Base-by-base conservation (phyloP, 2,329 filamentous ascomycete species). In the Cercospora citrullina region DNA sequence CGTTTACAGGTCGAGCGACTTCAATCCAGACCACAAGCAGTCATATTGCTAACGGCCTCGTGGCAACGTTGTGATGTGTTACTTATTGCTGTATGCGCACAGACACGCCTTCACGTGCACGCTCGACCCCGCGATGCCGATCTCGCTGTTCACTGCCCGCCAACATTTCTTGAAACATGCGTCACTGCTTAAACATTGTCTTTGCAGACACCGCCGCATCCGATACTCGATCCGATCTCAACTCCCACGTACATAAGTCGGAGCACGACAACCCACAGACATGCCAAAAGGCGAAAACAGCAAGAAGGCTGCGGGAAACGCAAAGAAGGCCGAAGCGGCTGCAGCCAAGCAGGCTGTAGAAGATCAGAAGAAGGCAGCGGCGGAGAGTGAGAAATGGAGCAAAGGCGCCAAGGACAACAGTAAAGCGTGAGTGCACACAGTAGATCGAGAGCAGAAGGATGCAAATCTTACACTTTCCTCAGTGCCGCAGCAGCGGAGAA, bases 221-320 rank as follows among this genome's bases (percentile, higher is more conserved):
- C 23, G 23, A 30, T 10, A 26, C 53, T 33, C 30, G 26, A 21
- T n/a, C 53, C 30, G 53, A 58, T 28, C 21, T 4, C 26, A 30
- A 8, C 23, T 8, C 26, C 18, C 53, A 58, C n/a, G 8, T 9
- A 58, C 53, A 28, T 59, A 30, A 33, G 26, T n/a, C 48, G 28
- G 58, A 8, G 26, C 21, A 23, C 18, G 9, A 18, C 18, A 51
- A 23, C 21, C 12, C 16, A 18, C 28, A 30, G 63, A 28, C 33
- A 73, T 73, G 72, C 60, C 72, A 1, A 73, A 73, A 68, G 81
- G 83, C 64, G 93, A 96, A 71, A 93, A 91, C 82, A 90, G 86
- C 79, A 98, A 97, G 83, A 98, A 98, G 84, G 93, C 83, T 2
- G 88, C 90, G 8, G 95, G 94, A 72, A 93, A 97, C 80, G 93